phyloP scores from a whole-genome alignment of 805 yeast species.

The Suhomyces sp. region DNA sequence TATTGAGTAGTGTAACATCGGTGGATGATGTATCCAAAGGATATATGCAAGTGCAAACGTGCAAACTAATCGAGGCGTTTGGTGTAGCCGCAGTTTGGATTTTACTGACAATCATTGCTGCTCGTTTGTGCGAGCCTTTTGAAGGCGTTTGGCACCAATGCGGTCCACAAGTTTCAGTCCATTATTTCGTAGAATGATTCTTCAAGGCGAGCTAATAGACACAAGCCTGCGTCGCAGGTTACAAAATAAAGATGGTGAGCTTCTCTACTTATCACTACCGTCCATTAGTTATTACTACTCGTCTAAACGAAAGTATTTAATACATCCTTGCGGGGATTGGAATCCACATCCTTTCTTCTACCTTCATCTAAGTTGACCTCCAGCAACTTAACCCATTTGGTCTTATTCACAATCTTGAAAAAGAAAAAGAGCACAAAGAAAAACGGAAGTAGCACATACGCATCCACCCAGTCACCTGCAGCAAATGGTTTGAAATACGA shows the following conservation, averaged over 20 bases:
- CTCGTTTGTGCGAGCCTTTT: neutral
- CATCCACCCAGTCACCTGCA: conserved; percentile 47
- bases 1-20: neutral
- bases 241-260: neutral
- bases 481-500: conserved; percentile 57
- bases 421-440: conserved; percentile 41
- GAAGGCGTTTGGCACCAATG: neutral
- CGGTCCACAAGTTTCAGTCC: neutral
- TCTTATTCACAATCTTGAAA: conserved; percentile 39
- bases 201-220: neutral
- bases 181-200: neutral
- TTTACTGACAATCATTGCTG: neutral
- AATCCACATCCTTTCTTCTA: conserved; percentile 37
- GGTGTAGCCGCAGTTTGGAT: neutral
- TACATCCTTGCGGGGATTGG: neutral
- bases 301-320: neutral
- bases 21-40: neutral
- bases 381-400: conserved; percentile 39
- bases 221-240: neutral
- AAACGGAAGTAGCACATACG: conserved; percentile 61
- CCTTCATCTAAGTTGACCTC: conserved; percentile 54
- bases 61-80: neutral
- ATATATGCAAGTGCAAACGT: neutral
- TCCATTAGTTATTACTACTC: neutral
- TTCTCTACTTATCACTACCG: neutral